Conservation (phyloP, 345 rosid genomes). For the Gossypium anomalum region DNA sequence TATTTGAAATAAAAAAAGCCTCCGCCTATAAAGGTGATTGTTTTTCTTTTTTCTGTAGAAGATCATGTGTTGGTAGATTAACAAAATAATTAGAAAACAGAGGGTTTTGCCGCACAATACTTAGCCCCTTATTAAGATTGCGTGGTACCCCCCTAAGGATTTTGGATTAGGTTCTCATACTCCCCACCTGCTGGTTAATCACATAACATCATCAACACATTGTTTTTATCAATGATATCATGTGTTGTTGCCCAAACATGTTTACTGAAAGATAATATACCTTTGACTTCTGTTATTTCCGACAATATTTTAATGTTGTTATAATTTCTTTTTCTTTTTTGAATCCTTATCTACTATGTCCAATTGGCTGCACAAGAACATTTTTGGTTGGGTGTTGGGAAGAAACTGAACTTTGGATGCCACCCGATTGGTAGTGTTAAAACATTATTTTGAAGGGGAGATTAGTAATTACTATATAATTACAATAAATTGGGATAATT, state of each 20-base stretch:
- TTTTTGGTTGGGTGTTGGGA: neutral
- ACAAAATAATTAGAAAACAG: slow-evolving; percentile 3
- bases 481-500: no score
- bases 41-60: neutral
- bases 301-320: neutral
- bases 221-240: neutral
- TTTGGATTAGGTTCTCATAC: neutral
- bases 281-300: neutral
- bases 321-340: no score
- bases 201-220: neutral
- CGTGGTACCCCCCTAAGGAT: neutral
- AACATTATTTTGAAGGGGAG: no score
- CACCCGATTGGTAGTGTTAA: no score
- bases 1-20: no score
- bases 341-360: neutral
- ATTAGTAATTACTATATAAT: no score
- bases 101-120: neutral
- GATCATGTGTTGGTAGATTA: neutral
- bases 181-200: slow-evolving; percentile 17
- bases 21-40: no score
- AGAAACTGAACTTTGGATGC: no score
- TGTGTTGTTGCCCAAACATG: neutral
- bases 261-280: neutral
- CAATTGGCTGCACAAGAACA: neutral
- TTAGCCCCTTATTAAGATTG: neutral